Evolutionary conservation across 139 green algal species (phyloP).

Genomic region (Chlamydomonas incerta): DNA sequence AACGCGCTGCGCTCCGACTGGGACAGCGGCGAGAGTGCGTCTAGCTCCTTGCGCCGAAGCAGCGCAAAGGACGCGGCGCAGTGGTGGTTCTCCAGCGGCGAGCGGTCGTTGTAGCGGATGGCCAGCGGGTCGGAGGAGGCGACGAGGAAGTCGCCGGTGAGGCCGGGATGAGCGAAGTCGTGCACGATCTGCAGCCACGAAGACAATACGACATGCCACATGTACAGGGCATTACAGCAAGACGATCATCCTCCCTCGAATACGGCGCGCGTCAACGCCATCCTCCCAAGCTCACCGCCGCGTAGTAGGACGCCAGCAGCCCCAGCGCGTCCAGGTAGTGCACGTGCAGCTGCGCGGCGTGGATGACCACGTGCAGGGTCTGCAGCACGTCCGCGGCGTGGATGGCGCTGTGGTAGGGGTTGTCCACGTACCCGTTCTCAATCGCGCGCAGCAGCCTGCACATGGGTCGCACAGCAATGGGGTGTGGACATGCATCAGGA

Average conservation of each 20-base stretch:
- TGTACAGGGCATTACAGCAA: too few relatives aligned
- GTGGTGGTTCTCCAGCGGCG: constrained; percentile 62
- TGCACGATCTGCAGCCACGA: constrained; percentile 50
- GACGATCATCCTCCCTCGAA: too few relatives aligned
- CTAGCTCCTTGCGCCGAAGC: constrained; percentile 25
- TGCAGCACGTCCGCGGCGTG: constrained; percentile 54
- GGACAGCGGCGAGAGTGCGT: constrained; percentile 13
- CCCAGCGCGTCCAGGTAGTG: constrained; percentile 45
- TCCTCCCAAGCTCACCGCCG: constrained; percentile 13
- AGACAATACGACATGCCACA: too few relatives aligned
- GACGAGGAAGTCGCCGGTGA: constrained; percentile 70
- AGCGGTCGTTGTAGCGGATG: constrained; percentile 69
- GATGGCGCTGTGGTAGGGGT: constrained; percentile 53
- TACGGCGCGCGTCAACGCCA: too few relatives aligned
- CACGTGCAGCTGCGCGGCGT: constrained; percentile 31
- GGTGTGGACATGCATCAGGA: too few relatives aligned
- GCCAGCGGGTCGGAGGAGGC: constrained; percentile 48
- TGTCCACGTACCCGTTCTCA: constrained; percentile 42
- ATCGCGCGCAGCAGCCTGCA: constrained; percentile 31
- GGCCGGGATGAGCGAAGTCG: constrained; percentile 51
- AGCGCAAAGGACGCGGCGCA: constrained; percentile 49
- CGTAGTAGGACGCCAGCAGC: constrained; percentile 55
- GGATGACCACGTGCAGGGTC: constrained; percentile 62
- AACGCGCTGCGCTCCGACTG: background rate
- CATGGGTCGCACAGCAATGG: too few relatives aligned